phyloP scores from a whole-genome alignment of 2,329 filamentous ascomycete species.

The Penicillium sp. region DNA sequence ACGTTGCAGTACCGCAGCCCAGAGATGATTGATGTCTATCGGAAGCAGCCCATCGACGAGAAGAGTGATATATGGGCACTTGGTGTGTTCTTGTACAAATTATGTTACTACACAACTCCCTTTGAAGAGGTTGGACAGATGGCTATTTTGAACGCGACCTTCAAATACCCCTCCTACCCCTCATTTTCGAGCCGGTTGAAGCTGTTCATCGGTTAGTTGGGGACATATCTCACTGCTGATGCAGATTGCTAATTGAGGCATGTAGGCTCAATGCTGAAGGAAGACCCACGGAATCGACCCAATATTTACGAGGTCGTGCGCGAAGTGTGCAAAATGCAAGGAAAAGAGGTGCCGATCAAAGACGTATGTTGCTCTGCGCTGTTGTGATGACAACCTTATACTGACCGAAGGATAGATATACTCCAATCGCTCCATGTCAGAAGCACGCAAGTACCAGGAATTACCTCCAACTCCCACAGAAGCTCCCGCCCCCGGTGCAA shows the following conservation, averaged over 20 bases:
- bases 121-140: constrained; percentile 98
- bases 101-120: constrained; percentile 98
- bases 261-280: constrained; percentile 82
- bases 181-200: constrained; percentile 88
- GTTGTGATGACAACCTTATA: constrained; percentile 3
- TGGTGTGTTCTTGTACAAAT: constrained; percentile 92
- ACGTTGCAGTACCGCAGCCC: constrained; percentile 97
- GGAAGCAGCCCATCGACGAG: constrained; percentile 94
- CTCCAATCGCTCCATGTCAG: constrained; percentile 62
- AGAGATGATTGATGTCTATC: constrained; percentile 98
- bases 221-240: background rate
- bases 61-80: constrained; percentile 99
- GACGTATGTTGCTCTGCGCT: constrained; percentile 63
- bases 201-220: constrained; percentile 74
- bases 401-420: constrained; percentile 62
- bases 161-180: constrained; percentile 86
- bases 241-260: constrained; percentile 22
- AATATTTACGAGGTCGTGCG: constrained; percentile 93
- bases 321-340: constrained; percentile 86
- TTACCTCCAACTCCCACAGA: constrained; percentile 59
- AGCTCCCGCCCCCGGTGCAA: constrained; percentile 71
- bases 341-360: constrained; percentile 80
- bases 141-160: constrained; percentile 93
- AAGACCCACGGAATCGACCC: constrained; percentile 75
- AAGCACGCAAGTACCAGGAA: constrained; percentile 62